Conservation (phyloP, 768 basidiomycete species). For the Antrodiella citrinella region DNA sequence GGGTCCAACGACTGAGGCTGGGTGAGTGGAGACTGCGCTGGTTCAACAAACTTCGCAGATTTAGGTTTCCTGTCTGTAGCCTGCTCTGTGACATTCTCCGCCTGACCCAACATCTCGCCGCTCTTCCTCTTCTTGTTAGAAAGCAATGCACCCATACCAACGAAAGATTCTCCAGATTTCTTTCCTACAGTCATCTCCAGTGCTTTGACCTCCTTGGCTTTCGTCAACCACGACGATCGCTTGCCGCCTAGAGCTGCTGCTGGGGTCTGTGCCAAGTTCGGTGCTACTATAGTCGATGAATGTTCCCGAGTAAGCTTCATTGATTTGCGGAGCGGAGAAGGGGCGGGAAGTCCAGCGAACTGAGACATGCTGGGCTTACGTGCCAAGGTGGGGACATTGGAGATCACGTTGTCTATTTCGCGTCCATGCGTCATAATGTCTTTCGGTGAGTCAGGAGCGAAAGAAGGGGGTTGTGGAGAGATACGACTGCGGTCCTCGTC, state of each 20-base stretch:
- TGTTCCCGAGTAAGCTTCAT: conserved; percentile 43
- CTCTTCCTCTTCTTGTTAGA: conserved; percentile 59
- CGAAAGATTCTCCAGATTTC: conserved; percentile 6
- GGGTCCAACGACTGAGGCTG: neutral
- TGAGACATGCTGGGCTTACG: conserved; percentile 35
- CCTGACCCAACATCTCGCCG: conserved; percentile 23
- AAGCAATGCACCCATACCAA: conserved; percentile 9
- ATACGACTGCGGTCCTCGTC: conserved; percentile 45
- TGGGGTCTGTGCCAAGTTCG: conserved; percentile 29
- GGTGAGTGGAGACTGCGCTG: neutral
- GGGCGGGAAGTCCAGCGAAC: conserved; percentile 62
- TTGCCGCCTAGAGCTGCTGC: conserved; percentile 32
- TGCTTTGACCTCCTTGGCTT: conserved; percentile 62
- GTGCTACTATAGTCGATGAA: conserved; percentile 23
- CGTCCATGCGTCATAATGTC: conserved; percentile 30
- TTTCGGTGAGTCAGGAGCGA: neutral
- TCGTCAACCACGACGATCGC: conserved; percentile 75
- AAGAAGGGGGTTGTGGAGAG: conserved; percentile 5
- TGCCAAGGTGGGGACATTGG: conserved; percentile 17
- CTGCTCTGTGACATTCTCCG: neutral
- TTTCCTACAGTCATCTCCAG: conserved; percentile 13
- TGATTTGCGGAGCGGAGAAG: conserved; percentile 64
- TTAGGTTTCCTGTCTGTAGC: conserved; percentile 29
- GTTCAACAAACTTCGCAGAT: conserved; percentile 31
- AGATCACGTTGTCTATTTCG: conserved; percentile 18